These are phyloP conservation scores for Phylloporus sp. DNA, from an alignment of 768 basidiomycete genomes.

Conservation along the genomic window DNA sequence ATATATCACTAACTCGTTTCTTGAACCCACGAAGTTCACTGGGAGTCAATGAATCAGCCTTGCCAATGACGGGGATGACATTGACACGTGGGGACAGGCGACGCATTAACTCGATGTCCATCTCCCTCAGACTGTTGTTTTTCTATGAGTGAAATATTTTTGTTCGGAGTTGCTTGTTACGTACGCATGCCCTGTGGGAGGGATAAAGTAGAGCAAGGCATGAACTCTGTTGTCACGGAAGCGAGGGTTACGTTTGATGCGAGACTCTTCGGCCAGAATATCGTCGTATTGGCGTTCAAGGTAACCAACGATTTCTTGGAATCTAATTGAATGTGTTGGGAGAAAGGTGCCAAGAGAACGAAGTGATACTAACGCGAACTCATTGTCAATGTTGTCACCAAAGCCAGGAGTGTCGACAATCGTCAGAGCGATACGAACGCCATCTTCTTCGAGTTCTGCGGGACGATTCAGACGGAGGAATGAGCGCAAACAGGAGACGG, in stretches of 20 bases:
- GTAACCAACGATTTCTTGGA: slow-evolving; percentile 94
- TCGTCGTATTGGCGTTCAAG: slow-evolving; percentile 99
- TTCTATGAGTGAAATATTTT: not conserved
- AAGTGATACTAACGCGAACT: slow-evolving; percentile 75
- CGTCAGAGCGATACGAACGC: slow-evolving; percentile 94
- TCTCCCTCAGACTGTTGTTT: slow-evolving; percentile 75
- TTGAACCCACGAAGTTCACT: slow-evolving; percentile 93
- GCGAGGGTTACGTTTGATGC: slow-evolving; percentile 99
- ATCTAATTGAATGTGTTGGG: slow-evolving; percentile 46
- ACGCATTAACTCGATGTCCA: slow-evolving; percentile 99
- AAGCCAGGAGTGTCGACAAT: slow-evolving; percentile 99
- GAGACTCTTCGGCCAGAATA: slow-evolving; percentile 95
- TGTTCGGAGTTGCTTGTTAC: slow-evolving; percentile 29
- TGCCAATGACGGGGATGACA: slow-evolving; percentile 97
- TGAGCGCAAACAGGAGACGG: not conserved
- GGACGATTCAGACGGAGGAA: not conserved
- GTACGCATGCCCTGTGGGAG: slow-evolving; percentile 96
- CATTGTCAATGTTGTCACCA: slow-evolving; percentile 98
- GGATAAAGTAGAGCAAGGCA: slow-evolving; percentile 95
- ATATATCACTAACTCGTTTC: slow-evolving; percentile 60
- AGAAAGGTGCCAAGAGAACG: slow-evolving; percentile 1
- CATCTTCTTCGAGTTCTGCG: slow-evolving; percentile 95
- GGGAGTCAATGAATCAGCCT: slow-evolving; percentile 93
- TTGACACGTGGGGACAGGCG: slow-evolving; percentile 97
- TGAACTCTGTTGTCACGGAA: slow-evolving; percentile 98